Conservation (phyloP, 202 grass and related monocot genomes). For the Panicum virgatum region DNA sequence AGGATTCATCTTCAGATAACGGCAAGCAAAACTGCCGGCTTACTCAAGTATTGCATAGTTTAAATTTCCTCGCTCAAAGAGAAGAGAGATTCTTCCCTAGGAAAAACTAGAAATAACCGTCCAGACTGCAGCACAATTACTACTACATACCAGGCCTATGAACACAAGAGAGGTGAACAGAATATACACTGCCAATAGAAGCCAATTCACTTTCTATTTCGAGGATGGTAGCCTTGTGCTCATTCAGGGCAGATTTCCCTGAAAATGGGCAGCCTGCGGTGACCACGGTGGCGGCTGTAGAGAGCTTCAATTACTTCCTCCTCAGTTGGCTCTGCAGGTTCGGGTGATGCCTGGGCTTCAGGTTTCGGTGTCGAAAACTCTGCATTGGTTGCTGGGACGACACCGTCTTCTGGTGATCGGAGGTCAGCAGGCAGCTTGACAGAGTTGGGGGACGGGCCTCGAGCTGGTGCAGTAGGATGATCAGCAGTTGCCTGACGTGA, state of each 20-base stretch:
- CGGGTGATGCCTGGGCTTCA: background rate
- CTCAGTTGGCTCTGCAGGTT: conserved; percentile 40
- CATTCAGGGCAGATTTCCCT: conserved; percentile 57
- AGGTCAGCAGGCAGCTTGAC: background rate
- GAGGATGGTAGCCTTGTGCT: conserved; percentile 10
- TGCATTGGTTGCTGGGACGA: background rate
- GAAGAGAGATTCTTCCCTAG: conserved; percentile 15
- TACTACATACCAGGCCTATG: conserved; percentile 9
- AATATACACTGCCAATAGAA: conserved; percentile 36
- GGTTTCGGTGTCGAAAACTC: conserved; percentile 15
- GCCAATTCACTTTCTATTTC: conserved; percentile 1
- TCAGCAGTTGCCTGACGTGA: background rate
- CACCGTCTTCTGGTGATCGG: background rate
- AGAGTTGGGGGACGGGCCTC: background rate
- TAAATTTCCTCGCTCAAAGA: conserved; percentile 26
- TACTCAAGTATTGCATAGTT: conserved; percentile 24
- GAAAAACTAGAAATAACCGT: conserved; percentile 21
- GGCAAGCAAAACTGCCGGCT: conserved; percentile 20
- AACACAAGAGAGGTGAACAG: conserved; percentile 15
- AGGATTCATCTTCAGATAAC: conserved; percentile 15
- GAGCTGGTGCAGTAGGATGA: background rate
- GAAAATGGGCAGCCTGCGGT: conserved; percentile 62
- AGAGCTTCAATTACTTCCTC: conserved; percentile 48
- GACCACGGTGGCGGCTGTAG: conserved; percentile 33
- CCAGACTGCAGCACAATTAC: background rate